A percentile compares a stretch with the other conserved stretches of the same genome.
phyloP scores from a whole-genome alignment of 768 basidiomycete species.

The Kwoniella dendrophila region DNA sequence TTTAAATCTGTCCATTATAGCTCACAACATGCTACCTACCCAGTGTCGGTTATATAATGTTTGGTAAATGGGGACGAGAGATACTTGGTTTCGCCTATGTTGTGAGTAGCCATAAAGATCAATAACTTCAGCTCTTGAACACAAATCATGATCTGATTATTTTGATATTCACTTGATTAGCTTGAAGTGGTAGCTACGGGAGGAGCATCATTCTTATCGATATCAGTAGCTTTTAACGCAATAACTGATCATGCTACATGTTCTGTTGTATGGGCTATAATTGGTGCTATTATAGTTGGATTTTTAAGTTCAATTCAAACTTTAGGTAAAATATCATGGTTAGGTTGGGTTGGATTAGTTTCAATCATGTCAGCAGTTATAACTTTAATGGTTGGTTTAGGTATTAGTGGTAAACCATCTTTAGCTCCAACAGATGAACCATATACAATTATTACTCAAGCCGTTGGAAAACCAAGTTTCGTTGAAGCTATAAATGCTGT shows the following conservation, averaged over 20 bases:
- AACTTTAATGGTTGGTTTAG: constrained; percentile 40
- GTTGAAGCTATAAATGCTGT: constrained; percentile 54
- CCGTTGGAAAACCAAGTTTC: constrained; percentile 27
- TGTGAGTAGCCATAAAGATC: constrained; percentile 19
- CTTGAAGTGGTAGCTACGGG: constrained; percentile 21
- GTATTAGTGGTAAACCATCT: constrained; percentile 34
- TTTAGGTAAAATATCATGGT: constrained; percentile 49
- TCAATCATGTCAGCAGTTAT: constrained; percentile 40
- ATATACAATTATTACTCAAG: constrained; percentile 15
- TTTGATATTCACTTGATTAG: constrained; percentile 7
- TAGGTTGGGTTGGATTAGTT: constrained; percentile 47
- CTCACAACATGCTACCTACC: too few relatives aligned
- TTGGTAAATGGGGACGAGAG: constrained; percentile 35
- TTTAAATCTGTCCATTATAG: neutral
- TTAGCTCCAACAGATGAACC: constrained; percentile 32
- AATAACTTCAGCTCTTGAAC: neutral
- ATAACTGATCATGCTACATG: constrained; percentile 55
- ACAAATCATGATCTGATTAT: neutral
- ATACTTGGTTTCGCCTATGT: constrained; percentile 34
- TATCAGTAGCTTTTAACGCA: constrained; percentile 56
- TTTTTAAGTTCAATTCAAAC: constrained; percentile 47
- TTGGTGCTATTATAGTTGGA: constrained; percentile 44
- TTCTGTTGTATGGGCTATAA: constrained; percentile 55
- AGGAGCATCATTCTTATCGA: constrained; percentile 45
- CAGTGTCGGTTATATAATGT: constrained; percentile 38